Evolutionary conservation across 2,329 filamentous ascomycete species (phyloP), one percentile per base, ranked within the genome.

Genomic region (Hymenoscyphus fructigenus): DNA sequence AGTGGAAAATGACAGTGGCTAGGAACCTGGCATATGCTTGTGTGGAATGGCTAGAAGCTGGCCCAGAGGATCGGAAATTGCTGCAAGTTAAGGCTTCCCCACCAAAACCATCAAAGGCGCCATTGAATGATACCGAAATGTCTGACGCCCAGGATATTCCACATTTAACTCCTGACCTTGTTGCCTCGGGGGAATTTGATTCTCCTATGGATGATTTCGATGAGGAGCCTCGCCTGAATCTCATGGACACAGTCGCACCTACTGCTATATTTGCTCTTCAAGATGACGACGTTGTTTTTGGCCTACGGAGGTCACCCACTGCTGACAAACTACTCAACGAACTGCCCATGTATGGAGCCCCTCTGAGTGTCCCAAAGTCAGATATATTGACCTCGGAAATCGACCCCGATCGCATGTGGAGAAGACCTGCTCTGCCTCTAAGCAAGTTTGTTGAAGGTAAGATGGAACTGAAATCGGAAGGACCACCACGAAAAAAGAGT

Each of bases 371-470:
- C 1, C 85, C 86, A 1, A 84, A 83, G 59, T 81, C 82, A n/a
- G 85, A 88, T 63, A 75, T 87, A 17, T 81, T 80, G 1, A 81
- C 78, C 1, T 84, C 86, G 7, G 85, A 89, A 60, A 79, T 82
- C 64, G 85, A 89, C 61, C 88, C 89, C 0, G 91, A 94, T 77
- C 84, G 87, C 23, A 81, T 81, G 41, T 94, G 91, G 91, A 89
- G 86, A 74, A 86, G 88, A 4, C 87, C 90, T n/a, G 88, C 93
- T 50, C 80, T 96, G 17, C 91, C 92, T 1, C 84, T 97, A 2
- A 97, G 91, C 72, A 97, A 93, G 75, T 97, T 91, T 75, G 89
- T 93, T 0, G 88, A 91, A 65, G 91, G 91, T 9, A 91, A 91
- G 70, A 88, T 98, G 76, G 85, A 88, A 29, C 84, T 96, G 20